Conservation (phyloP, 495 filamentous ascomycete genomes). For the Parathielavia appendiculata region DNA sequence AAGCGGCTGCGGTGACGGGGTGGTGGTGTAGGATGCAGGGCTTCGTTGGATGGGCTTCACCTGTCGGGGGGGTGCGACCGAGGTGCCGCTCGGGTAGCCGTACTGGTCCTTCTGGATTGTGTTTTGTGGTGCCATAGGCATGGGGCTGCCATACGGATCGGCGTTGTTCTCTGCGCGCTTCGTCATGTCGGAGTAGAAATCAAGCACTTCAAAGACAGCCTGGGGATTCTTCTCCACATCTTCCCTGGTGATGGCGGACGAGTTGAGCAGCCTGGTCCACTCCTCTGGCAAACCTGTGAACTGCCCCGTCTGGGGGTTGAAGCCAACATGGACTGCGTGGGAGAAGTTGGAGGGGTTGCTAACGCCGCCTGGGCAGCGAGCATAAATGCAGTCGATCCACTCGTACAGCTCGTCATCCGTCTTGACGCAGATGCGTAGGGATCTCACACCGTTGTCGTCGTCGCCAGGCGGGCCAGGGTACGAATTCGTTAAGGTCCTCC, state of each 20-base stretch:
- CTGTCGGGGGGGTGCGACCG: slow-evolving; percentile 72
- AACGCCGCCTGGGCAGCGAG: slow-evolving; percentile 90
- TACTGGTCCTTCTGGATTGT: slow-evolving; percentile 61
- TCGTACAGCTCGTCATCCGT: slow-evolving; percentile 94
- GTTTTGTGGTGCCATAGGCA: slow-evolving; percentile 56
- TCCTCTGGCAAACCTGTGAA: slow-evolving; percentile 91
- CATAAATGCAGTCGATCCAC: slow-evolving; percentile 97
- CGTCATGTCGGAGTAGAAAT: slow-evolving; percentile 95
- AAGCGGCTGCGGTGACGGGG: slow-evolving; percentile 25
- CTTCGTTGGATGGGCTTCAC: slow-evolving; percentile 47
- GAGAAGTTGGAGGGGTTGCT: slow-evolving; percentile 97
- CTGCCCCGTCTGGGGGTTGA: slow-evolving; percentile 86
- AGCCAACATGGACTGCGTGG: slow-evolving; percentile 94
- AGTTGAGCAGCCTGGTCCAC: slow-evolving; percentile 92
- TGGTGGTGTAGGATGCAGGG: slow-evolving; percentile 39
- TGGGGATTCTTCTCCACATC: slow-evolving; percentile 98
- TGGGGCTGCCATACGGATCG: slow-evolving; percentile 61
- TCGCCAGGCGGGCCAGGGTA: slow-evolving; percentile 40
- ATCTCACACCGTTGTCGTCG: slow-evolving; percentile 72
- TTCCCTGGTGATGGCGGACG: slow-evolving; percentile 94
- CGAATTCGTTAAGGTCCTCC: slow-evolving; percentile 52
- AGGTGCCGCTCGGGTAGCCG: slow-evolving; percentile 57
- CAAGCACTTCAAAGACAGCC: slow-evolving; percentile 92
- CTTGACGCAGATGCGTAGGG: slow-evolving; percentile 83
- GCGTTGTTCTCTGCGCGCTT: slow-evolving; percentile 82